Evolutionary conservation across 1,284 basidiomycete genomes (phyloP).

Genomic region (Leccinum fallax): DNA sequence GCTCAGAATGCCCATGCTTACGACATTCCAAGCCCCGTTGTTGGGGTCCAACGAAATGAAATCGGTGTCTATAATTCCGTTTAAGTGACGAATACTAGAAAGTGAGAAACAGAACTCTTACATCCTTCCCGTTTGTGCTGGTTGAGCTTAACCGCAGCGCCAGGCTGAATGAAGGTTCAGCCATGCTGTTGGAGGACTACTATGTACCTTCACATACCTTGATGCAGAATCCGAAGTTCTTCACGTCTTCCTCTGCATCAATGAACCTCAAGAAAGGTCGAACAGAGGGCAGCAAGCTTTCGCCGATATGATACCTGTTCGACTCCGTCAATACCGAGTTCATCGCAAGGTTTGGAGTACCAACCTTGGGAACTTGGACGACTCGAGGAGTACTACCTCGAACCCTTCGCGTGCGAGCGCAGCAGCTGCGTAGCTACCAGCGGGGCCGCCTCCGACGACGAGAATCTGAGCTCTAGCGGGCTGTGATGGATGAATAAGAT

Average conservation of each 20-base stretch:
- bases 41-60: neutral
- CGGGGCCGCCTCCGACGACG: neutral
- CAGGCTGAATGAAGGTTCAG: neutral
- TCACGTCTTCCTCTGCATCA: neutral
- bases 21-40: neutral
- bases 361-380: neutral
- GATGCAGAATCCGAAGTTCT: neutral
- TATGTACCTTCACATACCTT: neutral
- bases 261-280: neutral
- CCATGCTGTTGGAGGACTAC: neutral
- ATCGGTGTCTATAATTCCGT: neutral
- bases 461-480: neutral
- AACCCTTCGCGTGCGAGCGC: neutral
- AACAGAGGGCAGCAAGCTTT: neutral
- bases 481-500: neutral
- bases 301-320: neutral
- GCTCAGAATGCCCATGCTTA: neutral
- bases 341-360: neutral
- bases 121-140: slow-evolving; percentile 41
- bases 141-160: slow-evolving; percentile 37
- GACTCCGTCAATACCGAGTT: neutral
- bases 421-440: neutral
- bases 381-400: neutral
- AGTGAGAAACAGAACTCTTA: slow-evolving; percentile 20
- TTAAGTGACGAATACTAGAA: neutral